Base-by-base conservation (phyloP, 306 rosid genomes). In the Geum urbanum region DNA sequence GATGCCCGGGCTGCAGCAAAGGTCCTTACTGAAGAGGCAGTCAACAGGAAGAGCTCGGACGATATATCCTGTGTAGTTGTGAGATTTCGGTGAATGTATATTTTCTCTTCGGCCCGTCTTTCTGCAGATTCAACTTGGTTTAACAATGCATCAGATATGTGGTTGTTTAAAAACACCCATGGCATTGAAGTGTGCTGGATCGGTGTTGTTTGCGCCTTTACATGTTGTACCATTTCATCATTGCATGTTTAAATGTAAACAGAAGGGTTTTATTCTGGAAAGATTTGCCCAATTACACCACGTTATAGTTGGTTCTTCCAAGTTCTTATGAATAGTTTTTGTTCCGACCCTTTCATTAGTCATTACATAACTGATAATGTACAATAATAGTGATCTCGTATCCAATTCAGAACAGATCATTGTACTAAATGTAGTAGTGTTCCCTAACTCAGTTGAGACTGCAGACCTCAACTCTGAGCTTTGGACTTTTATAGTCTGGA, bases 1-100 rank as follows among this genome's bases (percentile, higher is more conserved):
- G 99, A 91, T 73, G 92, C 96, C 39, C 82, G 94, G 3, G 68
- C 96, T 6, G 99, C 99, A 27, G 95, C 99, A 9, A 94, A 81
- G 81, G 75, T 45, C 60, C 88, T 94, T 39, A 89, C 99, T 12
- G 97, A 94, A 62, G 96, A 87, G 80, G 95, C 97, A 2, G 86
- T 79, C 19, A 80, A 77, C 70, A 86, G 97, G 92, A 83, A 67
- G 77, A 94, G 99, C 91, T 71, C 92, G 4, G 96, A 94, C 66
- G 97, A 91, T 79, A 90, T 94, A 80, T 94, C 99, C 45, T 87
- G 94, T 69, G 66, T 91, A 61, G 92, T 91, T 69, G 86, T 94
- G 73, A 89, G 86, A 72, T 77, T 94, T 84, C 87, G 74, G 16
- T 86, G 85, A 85, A 64, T 50, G 56, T 32, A 14, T n/a, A 22